Conservation (phyloP, 768 basidiomycete genomes). For the Hirschioporus abietinus region DNA sequence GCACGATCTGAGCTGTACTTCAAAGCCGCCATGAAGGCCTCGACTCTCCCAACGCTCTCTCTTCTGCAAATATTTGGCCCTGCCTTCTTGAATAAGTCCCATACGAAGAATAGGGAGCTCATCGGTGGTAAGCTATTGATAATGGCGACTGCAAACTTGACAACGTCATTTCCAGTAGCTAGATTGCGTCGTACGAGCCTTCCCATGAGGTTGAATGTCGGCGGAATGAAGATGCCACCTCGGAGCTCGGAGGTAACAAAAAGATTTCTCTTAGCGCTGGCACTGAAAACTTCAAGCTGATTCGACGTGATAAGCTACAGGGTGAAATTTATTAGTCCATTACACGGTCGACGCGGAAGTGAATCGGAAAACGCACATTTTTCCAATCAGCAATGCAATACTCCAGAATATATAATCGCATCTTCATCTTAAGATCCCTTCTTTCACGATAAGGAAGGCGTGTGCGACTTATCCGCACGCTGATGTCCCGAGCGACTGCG, state of each 20-base stretch:
- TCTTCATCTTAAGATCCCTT: not conserved
- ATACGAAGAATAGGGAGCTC: not conserved
- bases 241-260: not conserved
- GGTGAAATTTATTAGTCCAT: not conserved
- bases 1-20: not conserved
- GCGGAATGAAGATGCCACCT: not conserved
- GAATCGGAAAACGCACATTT: not conserved
- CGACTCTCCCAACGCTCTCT: not conserved
- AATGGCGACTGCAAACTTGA: not conserved
- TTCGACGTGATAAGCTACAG: not conserved
- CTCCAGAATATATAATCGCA: not conserved
- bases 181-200: not conserved
- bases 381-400: not conserved
- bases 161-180: not conserved
- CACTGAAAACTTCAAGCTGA: not conserved
- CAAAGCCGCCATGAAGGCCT: not conserved
- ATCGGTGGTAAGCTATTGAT: not conserved
- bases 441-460: not conserved
- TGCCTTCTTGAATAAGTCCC: not conserved
- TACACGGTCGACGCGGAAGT: not conserved
- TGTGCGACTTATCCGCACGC: not conserved
- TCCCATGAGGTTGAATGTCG: not conserved
- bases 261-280: not conserved
- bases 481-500: not conserved
- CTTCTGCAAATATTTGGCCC: not conserved